Base-by-base conservation (phyloP, 768 basidiomycete species). In the Lepiota brunneoincarnata region DNA sequence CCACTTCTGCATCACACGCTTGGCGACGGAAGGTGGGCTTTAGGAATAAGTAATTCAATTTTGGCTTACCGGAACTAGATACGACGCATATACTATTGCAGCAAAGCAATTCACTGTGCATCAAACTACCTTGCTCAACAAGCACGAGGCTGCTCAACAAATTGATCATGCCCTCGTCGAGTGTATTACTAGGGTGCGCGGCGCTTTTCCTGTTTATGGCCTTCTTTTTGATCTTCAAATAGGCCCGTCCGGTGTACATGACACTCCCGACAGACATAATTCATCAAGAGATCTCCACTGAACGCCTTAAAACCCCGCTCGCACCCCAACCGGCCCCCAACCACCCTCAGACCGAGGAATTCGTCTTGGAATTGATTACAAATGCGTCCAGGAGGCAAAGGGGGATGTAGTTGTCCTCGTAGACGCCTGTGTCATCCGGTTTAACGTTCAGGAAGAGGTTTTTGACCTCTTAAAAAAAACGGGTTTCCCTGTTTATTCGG, bases 191-290 rank as follows among this genome's bases (percentile, higher is more conserved):
- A 69, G 63, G 51, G 86, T 82, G 62, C 21, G 73, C 59, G 21
- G 9, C 18, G 6, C 28, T n/a, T 28, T 39, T 15, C 37, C 21
- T 23, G 38, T 17, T 1, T 4, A 7, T 49, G 50, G 38, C 7
- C 37, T 23, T 36, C 31, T 38, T 12, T 52, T 26, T 12, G 20
- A 17, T 34, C 4, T 14, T 31, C 31, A 31, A 31, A 14, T 58
- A 91, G 81, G 88, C 86, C 24, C 84, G 91, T 17, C 95, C 95
- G 0, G 91, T 89, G 28, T 98, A 98, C 64, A 70, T 98, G 37
- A 81, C 86, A 34, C 75, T 98, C 10, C 95, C 93, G 0, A 94
- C 87, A 5, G 89, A 98, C 66, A 73, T 96, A 49, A 87, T 88
- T 3, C 76, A 80, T 62, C 71, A 75, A 49, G 81, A 85, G 63